Percentiles rank a stretch among this genome's conserved stretches.
Conservation (phyloP, 768 basidiomycete genomes). For the Serendipita sp. region DNA sequence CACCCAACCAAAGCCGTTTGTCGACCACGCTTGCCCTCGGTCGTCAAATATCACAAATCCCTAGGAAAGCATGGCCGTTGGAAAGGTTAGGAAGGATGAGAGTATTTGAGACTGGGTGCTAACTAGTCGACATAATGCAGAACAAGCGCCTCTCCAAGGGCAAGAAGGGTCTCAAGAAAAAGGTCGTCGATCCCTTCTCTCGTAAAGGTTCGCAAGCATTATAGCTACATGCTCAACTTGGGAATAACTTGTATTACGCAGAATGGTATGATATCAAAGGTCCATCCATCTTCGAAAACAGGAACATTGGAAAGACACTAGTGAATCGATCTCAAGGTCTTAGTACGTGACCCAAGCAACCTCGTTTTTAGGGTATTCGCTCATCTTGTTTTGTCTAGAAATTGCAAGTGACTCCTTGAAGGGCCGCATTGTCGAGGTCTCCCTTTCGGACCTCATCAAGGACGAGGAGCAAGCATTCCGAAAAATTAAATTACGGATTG, state of each 20-base stretch:
- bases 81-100: constrained; percentile 42
- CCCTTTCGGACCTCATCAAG: constrained; percentile 95
- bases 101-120: constrained; percentile 6
- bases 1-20: not conserved
- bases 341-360: constrained; percentile 43
- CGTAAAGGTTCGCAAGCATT: constrained; percentile 62
- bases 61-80: constrained; percentile 60
- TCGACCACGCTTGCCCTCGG: not conserved
- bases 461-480: constrained; percentile 99
- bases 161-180: constrained; percentile 99
- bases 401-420: constrained; percentile 97
- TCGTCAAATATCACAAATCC: not conserved
- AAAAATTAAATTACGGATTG: constrained; percentile 96
- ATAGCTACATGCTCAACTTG: not conserved
- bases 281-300: constrained; percentile 90
- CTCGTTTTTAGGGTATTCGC: not conserved
- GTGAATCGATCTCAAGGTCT: constrained; percentile 96
- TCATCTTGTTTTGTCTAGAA: constrained; percentile 34
- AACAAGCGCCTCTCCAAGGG: constrained; percentile 98
- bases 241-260: constrained; percentile 18
- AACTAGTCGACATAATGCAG: constrained; percentile 25
- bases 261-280: constrained; percentile 99
- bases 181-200: constrained; percentile 99
- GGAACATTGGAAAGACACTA: constrained; percentile 95
- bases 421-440: constrained; percentile 91